A percentile compares a stretch with the other conserved stretches of the same genome.
phyloP scores from a whole-genome alignment of 1,284 basidiomycete genomes.

The Papiliotrema fonsecae region DNA sequence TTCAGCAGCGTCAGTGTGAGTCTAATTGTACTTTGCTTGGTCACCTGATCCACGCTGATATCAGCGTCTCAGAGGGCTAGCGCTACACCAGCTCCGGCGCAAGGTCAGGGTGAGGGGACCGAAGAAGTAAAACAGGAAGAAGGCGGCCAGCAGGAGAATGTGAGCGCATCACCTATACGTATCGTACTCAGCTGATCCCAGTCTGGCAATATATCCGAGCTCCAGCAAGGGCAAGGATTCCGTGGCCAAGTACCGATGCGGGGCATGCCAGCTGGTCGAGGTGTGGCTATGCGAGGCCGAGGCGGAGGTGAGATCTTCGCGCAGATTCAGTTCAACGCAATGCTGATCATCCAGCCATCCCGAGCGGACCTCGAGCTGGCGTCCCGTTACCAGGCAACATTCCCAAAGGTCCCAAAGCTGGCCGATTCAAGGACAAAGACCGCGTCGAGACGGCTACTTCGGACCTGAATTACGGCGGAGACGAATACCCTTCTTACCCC shows the following conservation, averaged over 20 bases:
- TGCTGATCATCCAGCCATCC: slow-evolving; percentile 26
- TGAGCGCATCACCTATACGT: slow-evolving; percentile 4
- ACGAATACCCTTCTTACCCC: slow-evolving; percentile 4
- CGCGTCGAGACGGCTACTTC: slow-evolving; percentile 28
- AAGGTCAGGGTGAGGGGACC: slow-evolving; percentile 8
- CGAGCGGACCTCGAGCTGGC: slow-evolving; percentile 35
- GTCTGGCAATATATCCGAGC: neutral
- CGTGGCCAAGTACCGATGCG: slow-evolving; percentile 16
- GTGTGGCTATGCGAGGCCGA: slow-evolving; percentile 27
- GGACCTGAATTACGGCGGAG: slow-evolving; percentile 35
- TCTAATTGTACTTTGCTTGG: neutral
- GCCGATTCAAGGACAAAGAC: slow-evolving; percentile 44
- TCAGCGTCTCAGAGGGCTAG: slow-evolving; percentile 4
- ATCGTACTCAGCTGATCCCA: neutral
- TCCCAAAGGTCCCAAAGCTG: slow-evolving; percentile 32
- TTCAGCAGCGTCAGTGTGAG: neutral
- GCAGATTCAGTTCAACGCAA: too few relatives aligned
- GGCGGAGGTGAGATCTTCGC: slow-evolving; percentile 29
- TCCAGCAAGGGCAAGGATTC: neutral
- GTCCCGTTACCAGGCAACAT: slow-evolving; percentile 13
- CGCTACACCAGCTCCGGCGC: slow-evolving; percentile 11
- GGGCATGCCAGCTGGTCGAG: slow-evolving; percentile 19
- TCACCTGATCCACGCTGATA: too few relatives aligned
- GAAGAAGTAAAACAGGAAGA: slow-evolving; percentile 29
- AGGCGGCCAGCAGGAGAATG: slow-evolving; percentile 12